phyloP scores from a whole-genome alignment of 495 filamentous ascomycete genomes.

The Aspergillus steynii region DNA sequence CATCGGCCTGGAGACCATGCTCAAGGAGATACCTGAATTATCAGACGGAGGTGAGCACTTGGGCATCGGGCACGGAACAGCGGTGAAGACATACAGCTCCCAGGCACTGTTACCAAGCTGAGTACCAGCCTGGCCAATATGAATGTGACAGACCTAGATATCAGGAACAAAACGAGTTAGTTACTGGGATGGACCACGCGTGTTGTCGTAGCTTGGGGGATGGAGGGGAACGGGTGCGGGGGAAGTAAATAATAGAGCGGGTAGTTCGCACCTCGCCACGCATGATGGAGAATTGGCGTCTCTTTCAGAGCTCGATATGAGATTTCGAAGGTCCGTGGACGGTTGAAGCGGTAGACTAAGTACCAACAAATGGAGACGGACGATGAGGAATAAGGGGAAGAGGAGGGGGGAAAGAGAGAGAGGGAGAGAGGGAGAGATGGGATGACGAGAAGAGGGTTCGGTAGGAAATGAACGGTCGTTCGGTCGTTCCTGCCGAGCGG shows the following conservation, averaged over 20 bases:
- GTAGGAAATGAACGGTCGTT: background rate
- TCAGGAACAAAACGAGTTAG: slow-evolving; percentile 1
- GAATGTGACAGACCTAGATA: slow-evolving; percentile 77
- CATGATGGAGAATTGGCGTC: slow-evolving; percentile 24
- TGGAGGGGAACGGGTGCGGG: slow-evolving; percentile 19
- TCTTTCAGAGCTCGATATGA: background rate
- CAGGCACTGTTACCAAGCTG: slow-evolving; percentile 94
- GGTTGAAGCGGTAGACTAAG: background rate
- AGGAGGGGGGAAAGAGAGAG: background rate
- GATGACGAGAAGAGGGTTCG: background rate
- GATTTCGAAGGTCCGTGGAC: background rate
- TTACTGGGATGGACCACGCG: background rate
- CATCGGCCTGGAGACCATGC: slow-evolving; percentile 81
- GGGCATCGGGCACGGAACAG: slow-evolving; percentile 14
- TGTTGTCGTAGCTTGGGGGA: slow-evolving; percentile 10
- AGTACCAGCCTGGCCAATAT: slow-evolving; percentile 89
- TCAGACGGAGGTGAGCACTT: background rate
- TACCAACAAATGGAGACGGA: background rate
- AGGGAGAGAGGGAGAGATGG: background rate
- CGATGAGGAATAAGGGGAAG: background rate
- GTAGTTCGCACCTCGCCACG: slow-evolving; percentile 36
- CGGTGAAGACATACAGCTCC: slow-evolving; percentile 80
- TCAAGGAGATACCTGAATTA: slow-evolving; percentile 80
- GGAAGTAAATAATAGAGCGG: slow-evolving; percentile 17
- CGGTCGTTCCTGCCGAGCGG: slow-evolving; percentile 12